Evolutionary conservation across 768 basidiomycete genomes (phyloP).

Genomic region (Russula sp.): DNA sequence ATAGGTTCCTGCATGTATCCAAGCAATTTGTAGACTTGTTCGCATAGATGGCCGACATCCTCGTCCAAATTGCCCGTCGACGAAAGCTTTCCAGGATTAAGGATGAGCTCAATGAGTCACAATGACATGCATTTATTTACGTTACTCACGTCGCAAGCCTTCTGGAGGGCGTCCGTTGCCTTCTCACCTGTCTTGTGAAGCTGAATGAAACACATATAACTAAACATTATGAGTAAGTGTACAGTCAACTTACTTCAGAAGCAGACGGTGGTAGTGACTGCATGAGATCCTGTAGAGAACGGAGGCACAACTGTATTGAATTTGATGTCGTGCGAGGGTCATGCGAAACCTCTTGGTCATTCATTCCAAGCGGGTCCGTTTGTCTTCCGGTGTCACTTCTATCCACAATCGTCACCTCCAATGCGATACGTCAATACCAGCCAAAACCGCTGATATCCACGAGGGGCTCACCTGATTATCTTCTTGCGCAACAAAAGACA

Average conservation of each 20-base stretch:
- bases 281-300: constrained; percentile 13
- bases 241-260: neutral
- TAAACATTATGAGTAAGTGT: neutral
- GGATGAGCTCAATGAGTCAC: neutral
- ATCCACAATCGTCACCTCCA: neutral
- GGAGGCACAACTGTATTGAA: constrained; percentile 10
- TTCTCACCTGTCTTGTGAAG: neutral
- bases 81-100: neutral
- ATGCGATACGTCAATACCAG: neutral
- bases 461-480: neutral
- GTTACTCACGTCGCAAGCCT: constrained; percentile 13
- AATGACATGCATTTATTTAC: neutral
- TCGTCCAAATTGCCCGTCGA: constrained; percentile 7
- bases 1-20: constrained; percentile 7
- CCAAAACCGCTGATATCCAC: neutral
- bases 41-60: constrained; percentile 11
- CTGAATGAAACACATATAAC: neutral
- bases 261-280: neutral
- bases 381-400: neutral
- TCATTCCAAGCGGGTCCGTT: neutral
- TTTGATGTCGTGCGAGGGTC: constrained; percentile 15
- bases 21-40: constrained; percentile 9
- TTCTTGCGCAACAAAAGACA: neutral
- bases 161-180: constrained; percentile 3
- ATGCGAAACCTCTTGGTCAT: neutral